Conservation (phyloP, 179 eudicot species). For the Silene noctiflora region DNA sequence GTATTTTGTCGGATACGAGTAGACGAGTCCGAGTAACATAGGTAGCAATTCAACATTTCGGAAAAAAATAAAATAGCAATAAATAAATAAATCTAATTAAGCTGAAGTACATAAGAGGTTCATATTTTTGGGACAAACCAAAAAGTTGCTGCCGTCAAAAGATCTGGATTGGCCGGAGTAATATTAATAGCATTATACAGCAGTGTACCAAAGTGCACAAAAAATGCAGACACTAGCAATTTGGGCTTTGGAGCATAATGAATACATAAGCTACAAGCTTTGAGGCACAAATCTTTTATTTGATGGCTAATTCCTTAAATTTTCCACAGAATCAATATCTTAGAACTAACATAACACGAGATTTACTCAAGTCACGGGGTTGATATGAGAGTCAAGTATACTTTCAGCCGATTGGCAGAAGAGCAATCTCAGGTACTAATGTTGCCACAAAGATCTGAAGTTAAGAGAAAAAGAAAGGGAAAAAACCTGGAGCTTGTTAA, state of each 20-base stretch:
- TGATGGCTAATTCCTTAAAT: neutral
- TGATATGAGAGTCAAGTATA: neutral
- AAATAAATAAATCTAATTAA: too few relatives aligned
- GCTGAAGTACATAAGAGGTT: too few relatives aligned
- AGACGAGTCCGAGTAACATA: too few relatives aligned
- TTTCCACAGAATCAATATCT: neutral
- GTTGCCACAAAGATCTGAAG: neutral
- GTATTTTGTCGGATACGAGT: too few relatives aligned
- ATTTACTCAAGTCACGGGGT: neutral
- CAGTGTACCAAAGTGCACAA: too few relatives aligned
- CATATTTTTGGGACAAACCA: too few relatives aligned
- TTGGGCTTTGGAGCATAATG: neutral
- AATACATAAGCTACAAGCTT: neutral
- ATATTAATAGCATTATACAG: too few relatives aligned
- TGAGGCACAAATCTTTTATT: neutral
- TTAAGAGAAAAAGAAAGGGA: slow-evolving; percentile 2
- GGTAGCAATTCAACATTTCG: too few relatives aligned
- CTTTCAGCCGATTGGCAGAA: neutral
- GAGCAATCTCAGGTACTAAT: neutral
- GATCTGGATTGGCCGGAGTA: too few relatives aligned
- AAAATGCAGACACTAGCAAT: too few relatives aligned
- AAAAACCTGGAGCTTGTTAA: slow-evolving; percentile 61
- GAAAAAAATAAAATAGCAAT: too few relatives aligned
- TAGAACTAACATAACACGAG: neutral
- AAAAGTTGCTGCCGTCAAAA: too few relatives aligned